These are phyloP conservation scores for Cystofilobasidium ferigula DNA, from an alignment of 768 basidiomycete genomes.

Conservation along the genomic window DNA sequence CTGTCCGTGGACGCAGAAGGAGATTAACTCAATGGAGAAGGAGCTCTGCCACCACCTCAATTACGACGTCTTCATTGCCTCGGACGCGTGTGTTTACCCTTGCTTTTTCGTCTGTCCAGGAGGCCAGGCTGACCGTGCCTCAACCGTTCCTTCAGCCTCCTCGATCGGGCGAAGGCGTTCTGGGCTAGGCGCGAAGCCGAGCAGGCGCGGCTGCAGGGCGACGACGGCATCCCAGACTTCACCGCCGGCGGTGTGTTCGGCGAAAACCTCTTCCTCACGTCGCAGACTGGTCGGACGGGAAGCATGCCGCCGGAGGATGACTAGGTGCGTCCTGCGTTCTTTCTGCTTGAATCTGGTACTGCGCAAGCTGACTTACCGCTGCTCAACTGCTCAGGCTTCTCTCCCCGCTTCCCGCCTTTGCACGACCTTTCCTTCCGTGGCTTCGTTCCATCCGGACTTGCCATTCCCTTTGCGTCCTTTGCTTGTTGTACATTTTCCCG, in stretches of 20 bases:
- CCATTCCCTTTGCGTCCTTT: too few species aligned
- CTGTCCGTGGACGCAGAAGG: background rate
- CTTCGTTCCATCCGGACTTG: too few species aligned
- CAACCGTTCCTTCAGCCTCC: background rate
- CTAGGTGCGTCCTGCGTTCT: too few species aligned
- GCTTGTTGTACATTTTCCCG: too few species aligned
- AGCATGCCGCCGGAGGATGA: conserved; percentile 1
- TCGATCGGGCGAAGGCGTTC: conserved; percentile 5
- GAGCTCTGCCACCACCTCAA: conserved; percentile 10
- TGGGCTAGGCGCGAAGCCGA: background rate
- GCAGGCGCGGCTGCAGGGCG: background rate
- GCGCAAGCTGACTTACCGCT: too few species aligned
- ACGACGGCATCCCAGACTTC: conserved; percentile 12
- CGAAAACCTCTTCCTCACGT: conserved; percentile 17
- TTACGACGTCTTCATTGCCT: conserved; percentile 13
- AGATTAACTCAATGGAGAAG: conserved; percentile 19
- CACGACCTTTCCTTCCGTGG: too few species aligned
- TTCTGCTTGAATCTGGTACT: too few species aligned
- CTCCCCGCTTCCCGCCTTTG: too few species aligned
- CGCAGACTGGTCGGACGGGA: background rate
- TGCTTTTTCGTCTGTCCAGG: background rate
- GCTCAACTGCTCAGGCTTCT: too few species aligned
- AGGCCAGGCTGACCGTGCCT: background rate
- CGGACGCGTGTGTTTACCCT: conserved; percentile 32
- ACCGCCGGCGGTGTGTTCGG: background rate